Base-by-base conservation (phyloP, 2,329 filamentous ascomycete genomes). In the Talaromyces sp. region DNA sequence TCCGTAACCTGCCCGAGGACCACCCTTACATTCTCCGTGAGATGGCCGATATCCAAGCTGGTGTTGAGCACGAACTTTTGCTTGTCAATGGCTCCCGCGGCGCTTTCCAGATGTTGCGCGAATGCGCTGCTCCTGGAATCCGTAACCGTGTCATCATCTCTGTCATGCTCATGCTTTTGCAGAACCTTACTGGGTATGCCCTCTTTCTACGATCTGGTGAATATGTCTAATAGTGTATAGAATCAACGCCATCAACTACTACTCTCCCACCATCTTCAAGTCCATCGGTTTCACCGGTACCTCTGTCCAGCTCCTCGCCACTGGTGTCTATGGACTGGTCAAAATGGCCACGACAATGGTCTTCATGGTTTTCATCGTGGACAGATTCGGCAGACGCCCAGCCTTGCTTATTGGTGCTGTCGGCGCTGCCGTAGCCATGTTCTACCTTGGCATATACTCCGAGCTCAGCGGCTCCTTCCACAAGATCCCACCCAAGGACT, bases 191-290 rank as follows among this genome's bases (percentile, higher is more conserved):
- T 45, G 57, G 57, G 57, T 60, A 45, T 43, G 39, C 22, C 1
- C 13, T 9, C 1, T 33, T 19, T 37, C n/a, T 1, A 19, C 7
- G 27, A 6, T 47, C 3, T 22, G 1, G 1, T 37, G 11, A 22
- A 22, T 22, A 1, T 11, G 35, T 19, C n/a, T 56, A 56, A 56
- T 14, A 52, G 14, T 4, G 2, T 75, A 80, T 6, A 82, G 82
- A 0, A 83, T 85, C 72, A 86, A 85, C 66, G 82, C 86, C 1
- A 80, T 89, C 1, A 79, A 78, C n/a, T 88, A 88, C 76, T 89
- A 87, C 73, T 85, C 85, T 19, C 85, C 86, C 0, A 85, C 86
- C n/a, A 78, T 89, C 0, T 88, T 88, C 71, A 72, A 83, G 67
- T 79, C 77, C 1, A 81, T 84, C 74, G 81, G 81, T 11, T 47